Percentiles rank a stretch among this genome's conserved stretches.
phyloP scores from a whole-genome alignment of 2,329 filamentous ascomycete species.

The Bimuria novae-zelandiae region DNA sequence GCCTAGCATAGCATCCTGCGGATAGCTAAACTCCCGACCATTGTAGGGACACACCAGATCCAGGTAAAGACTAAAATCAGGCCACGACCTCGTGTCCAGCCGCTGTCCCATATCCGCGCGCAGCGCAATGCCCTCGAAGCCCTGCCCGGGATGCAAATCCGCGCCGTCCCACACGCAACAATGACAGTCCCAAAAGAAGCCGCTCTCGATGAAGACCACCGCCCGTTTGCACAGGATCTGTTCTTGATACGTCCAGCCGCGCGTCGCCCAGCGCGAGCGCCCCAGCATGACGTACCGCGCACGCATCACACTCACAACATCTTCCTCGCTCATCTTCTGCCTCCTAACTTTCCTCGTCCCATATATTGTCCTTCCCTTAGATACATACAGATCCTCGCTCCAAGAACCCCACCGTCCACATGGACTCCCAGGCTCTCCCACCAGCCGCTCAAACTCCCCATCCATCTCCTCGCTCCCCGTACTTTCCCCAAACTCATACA shows the following conservation, averaged over 20 bases:
- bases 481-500: too few species aligned
- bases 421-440: neutral
- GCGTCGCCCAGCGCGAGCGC: neutral
- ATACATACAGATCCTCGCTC: too few species aligned
- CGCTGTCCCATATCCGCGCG: neutral
- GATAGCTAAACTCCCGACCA: conserved; percentile 6
- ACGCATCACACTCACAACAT: neutral
- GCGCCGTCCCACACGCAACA: neutral
- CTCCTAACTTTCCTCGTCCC: too few species aligned
- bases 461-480: neutral
- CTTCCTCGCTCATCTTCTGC: neutral
- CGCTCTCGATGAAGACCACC: conserved; percentile 4
- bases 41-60: conserved; percentile 14
- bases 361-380: too few species aligned
- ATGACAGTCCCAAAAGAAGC: neutral
- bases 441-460: neutral
- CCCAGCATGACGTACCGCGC: neutral
- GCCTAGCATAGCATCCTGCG: conserved; percentile 10
- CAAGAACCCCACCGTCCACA: too few species aligned
- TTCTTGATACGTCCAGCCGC: conserved; percentile 14
- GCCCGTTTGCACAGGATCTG: conserved; percentile 11
- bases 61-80: conserved; percentile 9
- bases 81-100: conserved; percentile 9
- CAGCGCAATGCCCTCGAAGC: neutral
- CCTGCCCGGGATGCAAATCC: neutral